These are phyloP conservation scores for Acacia crassicarpa DNA, from an alignment of 306 rosid species.

Conservation along the genomic window DNA sequence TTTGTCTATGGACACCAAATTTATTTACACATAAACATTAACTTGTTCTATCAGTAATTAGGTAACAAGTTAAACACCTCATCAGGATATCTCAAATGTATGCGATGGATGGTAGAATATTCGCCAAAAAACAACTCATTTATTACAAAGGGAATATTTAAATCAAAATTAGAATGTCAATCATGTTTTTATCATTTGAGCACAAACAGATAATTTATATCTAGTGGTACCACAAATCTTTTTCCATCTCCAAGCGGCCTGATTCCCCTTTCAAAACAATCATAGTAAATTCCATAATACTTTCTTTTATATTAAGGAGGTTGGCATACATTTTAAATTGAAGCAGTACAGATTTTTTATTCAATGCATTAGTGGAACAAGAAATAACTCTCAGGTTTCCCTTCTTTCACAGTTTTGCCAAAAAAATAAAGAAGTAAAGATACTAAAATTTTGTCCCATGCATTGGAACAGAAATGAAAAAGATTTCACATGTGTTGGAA, in stretches of 20 bases:
- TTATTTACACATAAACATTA: neutral
- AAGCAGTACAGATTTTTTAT: neutral
- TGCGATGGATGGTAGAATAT: neutral
- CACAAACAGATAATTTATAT: constrained; percentile 2
- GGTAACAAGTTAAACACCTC: too few relatives aligned
- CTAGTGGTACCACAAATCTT: neutral
- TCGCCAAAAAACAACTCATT: neutral
- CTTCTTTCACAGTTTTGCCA: too few relatives aligned
- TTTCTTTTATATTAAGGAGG: constrained; percentile 11
- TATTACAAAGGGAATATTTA: neutral
- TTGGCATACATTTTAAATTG: constrained; percentile 4
- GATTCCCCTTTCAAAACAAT: neutral
- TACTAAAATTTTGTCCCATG: too few relatives aligned
- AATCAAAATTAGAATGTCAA: neutral
- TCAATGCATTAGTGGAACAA: too few relatives aligned
- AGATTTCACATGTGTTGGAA: too few relatives aligned
- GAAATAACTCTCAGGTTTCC: too few relatives aligned
- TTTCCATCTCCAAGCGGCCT: neutral
- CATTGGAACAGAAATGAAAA: too few relatives aligned
- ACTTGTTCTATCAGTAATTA: neutral
- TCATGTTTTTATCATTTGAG: neutral
- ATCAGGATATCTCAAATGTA: neutral
- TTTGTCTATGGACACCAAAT: neutral
- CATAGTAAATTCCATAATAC: neutral
- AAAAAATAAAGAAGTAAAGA: too few relatives aligned